These are phyloP conservation scores for Fraxinus paxiana DNA, from an alignment of 305 asterid species.

Conservation along the genomic window DNA sequence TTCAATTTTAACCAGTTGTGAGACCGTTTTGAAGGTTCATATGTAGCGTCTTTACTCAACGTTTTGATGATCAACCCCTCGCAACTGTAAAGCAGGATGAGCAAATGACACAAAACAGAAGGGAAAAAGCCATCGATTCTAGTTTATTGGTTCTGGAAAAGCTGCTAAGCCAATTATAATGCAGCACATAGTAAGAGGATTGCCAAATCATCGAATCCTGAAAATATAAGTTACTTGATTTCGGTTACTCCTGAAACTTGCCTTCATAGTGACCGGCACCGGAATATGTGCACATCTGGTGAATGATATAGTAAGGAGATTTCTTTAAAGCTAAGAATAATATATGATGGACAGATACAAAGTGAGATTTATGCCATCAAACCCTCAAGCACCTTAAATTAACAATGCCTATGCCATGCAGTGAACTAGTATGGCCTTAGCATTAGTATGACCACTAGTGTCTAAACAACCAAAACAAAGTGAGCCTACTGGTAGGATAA, in stretches of 20 bases:
- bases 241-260: not conserved
- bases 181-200: slow-evolving; percentile 7
- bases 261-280: slow-evolving; percentile 1
- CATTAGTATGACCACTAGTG: not conserved
- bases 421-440: not conserved
- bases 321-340: not conserved
- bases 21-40: slow-evolving; percentile 92
- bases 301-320: not conserved
- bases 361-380: not conserved
- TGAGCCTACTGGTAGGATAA: not conserved
- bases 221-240: not conserved
- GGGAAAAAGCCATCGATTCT: not conserved
- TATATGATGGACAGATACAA: not conserved
- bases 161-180: not conserved
- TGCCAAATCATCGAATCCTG: slow-evolving; percentile 11
- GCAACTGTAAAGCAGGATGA: slow-evolving; percentile 45
- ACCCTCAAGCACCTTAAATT: not conserved
- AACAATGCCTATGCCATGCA: not conserved
- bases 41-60: slow-evolving; percentile 80
- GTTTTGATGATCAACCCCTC: slow-evolving; percentile 97
- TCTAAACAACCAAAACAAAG: not conserved
- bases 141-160: slow-evolving; percentile 11
- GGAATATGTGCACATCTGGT: not conserved
- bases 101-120: slow-evolving; percentile 14
- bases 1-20: slow-evolving; percentile 89